Conservation (phyloP, 202 grass and related monocot genomes). For the Musa balbisiana region DNA sequence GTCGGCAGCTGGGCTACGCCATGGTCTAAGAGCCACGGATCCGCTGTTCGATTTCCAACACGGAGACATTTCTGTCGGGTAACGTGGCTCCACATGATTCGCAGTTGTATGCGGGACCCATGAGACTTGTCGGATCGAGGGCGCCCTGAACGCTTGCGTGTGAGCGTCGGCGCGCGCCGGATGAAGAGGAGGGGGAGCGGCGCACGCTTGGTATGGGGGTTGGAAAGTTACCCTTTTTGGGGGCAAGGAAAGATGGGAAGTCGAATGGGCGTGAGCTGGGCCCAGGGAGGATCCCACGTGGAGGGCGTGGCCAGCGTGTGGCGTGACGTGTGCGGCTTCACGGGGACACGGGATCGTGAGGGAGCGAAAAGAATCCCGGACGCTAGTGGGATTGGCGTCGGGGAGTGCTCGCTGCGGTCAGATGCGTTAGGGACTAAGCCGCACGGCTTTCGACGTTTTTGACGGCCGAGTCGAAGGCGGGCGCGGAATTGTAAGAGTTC, state of each 20-base stretch:
- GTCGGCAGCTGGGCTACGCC: background rate
- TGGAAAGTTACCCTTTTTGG: background rate
- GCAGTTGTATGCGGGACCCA: too few species aligned
- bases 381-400: background rate
- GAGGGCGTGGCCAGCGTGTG: background rate
- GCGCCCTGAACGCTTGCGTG: background rate
- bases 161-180: background rate
- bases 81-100: too few species aligned
- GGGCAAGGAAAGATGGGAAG: background rate
- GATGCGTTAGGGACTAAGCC: too few species aligned
- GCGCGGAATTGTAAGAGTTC: too few species aligned
- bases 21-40: background rate
- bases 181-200: background rate
- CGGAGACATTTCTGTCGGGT: background rate
- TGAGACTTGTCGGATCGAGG: background rate
- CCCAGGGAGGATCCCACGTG: background rate
- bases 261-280: background rate
- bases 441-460: too few species aligned
- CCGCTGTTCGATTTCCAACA: background rate
- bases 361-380: background rate
- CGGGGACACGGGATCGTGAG: background rate
- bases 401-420: too few species aligned
- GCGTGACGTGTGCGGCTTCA: background rate
- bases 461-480: too few species aligned
- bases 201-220: background rate